Conservation (phyloP, 1,284 basidiomycete genomes). For the Cutaneotrichosporon dermatis region DNA sequence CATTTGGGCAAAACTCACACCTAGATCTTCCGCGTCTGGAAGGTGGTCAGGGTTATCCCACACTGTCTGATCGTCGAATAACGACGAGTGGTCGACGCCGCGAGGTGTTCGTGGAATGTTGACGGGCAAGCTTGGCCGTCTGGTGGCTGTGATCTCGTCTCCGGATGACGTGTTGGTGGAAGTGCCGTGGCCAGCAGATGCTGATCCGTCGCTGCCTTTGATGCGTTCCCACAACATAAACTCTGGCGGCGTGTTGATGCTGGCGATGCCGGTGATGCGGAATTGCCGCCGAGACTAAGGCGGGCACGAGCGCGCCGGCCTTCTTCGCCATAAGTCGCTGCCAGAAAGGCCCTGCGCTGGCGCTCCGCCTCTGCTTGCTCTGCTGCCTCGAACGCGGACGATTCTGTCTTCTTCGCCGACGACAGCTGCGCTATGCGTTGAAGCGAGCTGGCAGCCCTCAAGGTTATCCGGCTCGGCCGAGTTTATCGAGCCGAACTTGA, state of each 20-base stretch:
- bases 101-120: conserved; percentile 15
- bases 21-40: background rate
- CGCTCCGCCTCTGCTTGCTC: conserved; percentile 47
- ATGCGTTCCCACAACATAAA: conserved; percentile 42
- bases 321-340: conserved; percentile 43
- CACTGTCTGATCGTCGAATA: conserved; percentile 15
- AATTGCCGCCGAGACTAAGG: conserved; percentile 37
- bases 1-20: background rate
- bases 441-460: conserved; percentile 1
- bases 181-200: background rate
- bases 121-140: conserved; percentile 17
- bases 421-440: conserved; percentile 11
- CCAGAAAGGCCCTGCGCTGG: conserved; percentile 44
- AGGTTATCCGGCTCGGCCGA: background rate
- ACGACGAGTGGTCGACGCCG: background rate
- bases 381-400: conserved; percentile 34
- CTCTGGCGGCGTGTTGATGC: conserved; percentile 32
- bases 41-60: conserved; percentile 18
- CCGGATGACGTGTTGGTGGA: background rate
- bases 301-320: conserved; percentile 38
- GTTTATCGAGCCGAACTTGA: conserved; percentile 32
- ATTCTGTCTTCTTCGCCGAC: conserved; percentile 5
- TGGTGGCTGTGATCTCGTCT: background rate
- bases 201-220: conserved; percentile 4
- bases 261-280: conserved; percentile 20